phyloP scores from a whole-genome alignment of 2,329 filamentous ascomycete species.

The Berkeleyomyces basicola region DNA sequence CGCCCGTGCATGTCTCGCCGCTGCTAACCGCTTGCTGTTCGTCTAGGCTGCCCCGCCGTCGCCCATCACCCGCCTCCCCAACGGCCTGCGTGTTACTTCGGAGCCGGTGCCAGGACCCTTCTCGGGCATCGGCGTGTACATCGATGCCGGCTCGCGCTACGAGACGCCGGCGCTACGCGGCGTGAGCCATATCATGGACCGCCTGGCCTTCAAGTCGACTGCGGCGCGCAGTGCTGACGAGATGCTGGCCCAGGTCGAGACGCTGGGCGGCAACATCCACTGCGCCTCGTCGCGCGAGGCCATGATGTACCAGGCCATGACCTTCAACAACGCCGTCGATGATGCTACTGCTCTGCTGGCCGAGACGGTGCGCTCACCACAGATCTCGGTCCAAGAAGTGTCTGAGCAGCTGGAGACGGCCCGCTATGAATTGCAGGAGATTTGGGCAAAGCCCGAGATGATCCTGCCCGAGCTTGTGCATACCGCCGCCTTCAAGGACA shows the following conservation, averaged over 20 bases:
- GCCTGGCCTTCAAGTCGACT: constrained; percentile 87
- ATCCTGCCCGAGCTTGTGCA: constrained; percentile 92
- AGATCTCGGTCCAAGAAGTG: constrained; percentile 76
- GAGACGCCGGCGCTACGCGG: constrained; percentile 74
- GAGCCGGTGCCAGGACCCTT: constrained; percentile 91
- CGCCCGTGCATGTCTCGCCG: background rate
- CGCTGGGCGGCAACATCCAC: constrained; percentile 86
- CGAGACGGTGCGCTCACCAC: constrained; percentile 79
- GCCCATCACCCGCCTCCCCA: constrained; percentile 74
- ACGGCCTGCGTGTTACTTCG: constrained; percentile 86
- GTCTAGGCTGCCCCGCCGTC: constrained; percentile 59
- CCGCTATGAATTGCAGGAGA: constrained; percentile 89
- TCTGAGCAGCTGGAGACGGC: constrained; percentile 76
- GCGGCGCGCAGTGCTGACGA: constrained; percentile 54
- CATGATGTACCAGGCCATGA: constrained; percentile 97
- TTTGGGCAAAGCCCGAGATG: constrained; percentile 93
- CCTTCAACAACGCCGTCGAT: constrained; percentile 85
- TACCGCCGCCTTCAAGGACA: constrained; percentile 88
- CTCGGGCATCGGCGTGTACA: constrained; percentile 84
- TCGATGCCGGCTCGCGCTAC: constrained; percentile 88
- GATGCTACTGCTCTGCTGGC: constrained; percentile 70
- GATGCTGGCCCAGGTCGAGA: constrained; percentile 77
- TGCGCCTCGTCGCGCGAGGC: constrained; percentile 90
- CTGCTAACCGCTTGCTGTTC: background rate
- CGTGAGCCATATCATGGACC: constrained; percentile 90